Evolutionary conservation across 2,329 filamentous ascomycete genomes (phyloP), one percentile per base, ranked within the genome.

Genomic region (Colletotrichum viniferum): DNA sequence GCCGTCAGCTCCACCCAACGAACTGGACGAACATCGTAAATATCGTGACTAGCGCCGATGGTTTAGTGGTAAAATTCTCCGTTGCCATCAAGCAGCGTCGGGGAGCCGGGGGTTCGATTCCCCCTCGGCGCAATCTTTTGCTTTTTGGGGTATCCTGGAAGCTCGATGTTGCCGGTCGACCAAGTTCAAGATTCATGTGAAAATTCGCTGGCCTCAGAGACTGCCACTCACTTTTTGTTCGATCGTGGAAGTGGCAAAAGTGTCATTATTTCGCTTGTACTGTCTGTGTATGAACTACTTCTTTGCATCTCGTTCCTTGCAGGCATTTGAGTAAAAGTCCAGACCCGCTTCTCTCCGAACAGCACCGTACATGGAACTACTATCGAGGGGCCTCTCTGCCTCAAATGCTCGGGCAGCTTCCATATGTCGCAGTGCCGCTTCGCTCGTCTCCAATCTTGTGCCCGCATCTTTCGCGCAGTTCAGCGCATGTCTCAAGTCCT

Each of bases 21-120:
- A 36, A 12, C 2, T 5, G 13, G 13, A 36, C 16, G 3, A n/a
- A 55, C 30, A 55, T 13, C 14, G 43, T 58, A 18, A 36, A 48
- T 16, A 18, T 36, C 30, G 14, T 26, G 7, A 24, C 21, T 26
- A 24, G 68, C 68, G 68, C 61, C 71, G 71, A 74, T 74, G 71
- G 71, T 71, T 74, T 71, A 74, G 67, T 74, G 67, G 71, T 71
- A 74, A 74, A 74, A 74, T 71, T 74, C 60, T 74, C 67, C 67
- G 67, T 71, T 65, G 67, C 67, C 71, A 73, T 60, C 43, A 8
- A 64, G 71, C 71, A 71, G 66, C 58, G 58, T 73, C 71, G 71
- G 71, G 71, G 66, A 70, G 71, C 71, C 71, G 71, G 71, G 71
- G 71, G 66, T 70, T 73, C 66, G 71, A 71, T 70, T 70, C 66